Percentiles rank a stretch among this genome's conserved stretches.
Conservation (phyloP, 495 filamentous ascomycete genomes). For the Poronia punctata region DNA sequence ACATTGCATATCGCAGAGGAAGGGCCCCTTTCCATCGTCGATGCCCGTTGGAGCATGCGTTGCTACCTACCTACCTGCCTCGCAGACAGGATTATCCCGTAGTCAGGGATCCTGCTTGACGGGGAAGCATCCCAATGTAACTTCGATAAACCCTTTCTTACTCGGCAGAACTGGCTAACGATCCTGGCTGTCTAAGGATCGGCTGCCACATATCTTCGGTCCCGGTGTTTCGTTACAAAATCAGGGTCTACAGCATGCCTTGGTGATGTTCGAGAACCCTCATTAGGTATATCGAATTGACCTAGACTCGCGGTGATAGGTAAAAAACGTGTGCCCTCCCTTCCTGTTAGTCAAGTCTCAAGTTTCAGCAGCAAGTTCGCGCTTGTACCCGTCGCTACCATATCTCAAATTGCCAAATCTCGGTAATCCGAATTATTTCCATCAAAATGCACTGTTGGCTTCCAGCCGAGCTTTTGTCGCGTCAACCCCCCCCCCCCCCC, state of each 20-base stretch:
- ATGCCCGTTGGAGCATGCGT: conserved; percentile 2
- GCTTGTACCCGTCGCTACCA: no score
- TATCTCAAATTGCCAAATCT: no score
- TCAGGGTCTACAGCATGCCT: not conserved
- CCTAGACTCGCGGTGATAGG: no score
- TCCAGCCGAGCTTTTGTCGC: no score
- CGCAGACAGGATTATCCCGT: not conserved
- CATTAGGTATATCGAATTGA: no score
- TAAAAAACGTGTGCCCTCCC: no score
- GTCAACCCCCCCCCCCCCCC: no score
- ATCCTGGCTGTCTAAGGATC: not conserved
- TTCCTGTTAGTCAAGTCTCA: no score
- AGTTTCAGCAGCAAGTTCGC: no score
- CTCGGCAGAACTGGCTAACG: not conserved
- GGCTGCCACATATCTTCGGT: conserved; percentile 6
- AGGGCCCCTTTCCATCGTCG: conserved; percentile 2
- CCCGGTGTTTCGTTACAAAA: conserved; percentile 3
- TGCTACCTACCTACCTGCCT: conserved; percentile 4
- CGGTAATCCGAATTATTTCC: no score
- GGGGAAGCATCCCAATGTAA: conserved; percentile 4
- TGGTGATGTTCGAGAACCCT: no score
- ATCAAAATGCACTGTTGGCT: no score
- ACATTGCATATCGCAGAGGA: conserved; percentile 1
- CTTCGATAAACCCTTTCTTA: not conserved
- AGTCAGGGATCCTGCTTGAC: not conserved